These are phyloP conservation scores for Blumeriella jaapii DNA, from an alignment of 2,329 filamentous ascomycete genomes.

Conservation along the genomic window DNA sequence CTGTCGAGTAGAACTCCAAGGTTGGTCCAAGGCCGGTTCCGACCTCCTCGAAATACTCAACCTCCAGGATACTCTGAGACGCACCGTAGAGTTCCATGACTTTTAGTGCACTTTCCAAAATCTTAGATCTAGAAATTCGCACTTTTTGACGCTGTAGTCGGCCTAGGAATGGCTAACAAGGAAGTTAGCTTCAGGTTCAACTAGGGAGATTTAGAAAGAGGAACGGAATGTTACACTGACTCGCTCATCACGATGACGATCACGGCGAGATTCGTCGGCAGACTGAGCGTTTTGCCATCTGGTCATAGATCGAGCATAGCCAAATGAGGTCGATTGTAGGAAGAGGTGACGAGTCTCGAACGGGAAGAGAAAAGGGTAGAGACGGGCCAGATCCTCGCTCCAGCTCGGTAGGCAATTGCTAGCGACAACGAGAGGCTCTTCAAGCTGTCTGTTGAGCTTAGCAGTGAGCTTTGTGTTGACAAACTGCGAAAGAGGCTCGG, in stretches of 20 bases:
- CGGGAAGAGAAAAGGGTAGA: conserved; percentile 94
- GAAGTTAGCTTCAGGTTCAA: no score
- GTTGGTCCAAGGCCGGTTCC: conserved; percentile 93
- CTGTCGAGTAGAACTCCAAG: conserved; percentile 93
- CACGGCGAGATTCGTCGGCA: conserved; percentile 67
- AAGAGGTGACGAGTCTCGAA: conserved; percentile 97
- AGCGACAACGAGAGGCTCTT: conserved; percentile 92
- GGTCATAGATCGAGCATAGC: conserved; percentile 93
- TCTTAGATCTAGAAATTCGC: conserved; percentile 88
- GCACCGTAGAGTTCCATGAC: conserved; percentile 98
- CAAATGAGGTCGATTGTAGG: conserved; percentile 94
- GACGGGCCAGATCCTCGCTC: conserved; percentile 86
- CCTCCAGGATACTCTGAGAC: conserved; percentile 91
- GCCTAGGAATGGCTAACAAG: conserved; percentile 81
- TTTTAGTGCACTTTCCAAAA: conserved; percentile 91
- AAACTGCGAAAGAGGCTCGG: conserved; percentile 83
- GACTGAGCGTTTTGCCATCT: conserved; percentile 91
- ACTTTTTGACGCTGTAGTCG: conserved; percentile 93
- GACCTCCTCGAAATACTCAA: conserved; percentile 98
- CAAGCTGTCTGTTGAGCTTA: conserved; percentile 91
- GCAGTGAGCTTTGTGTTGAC: conserved; percentile 98
- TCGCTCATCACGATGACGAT: conserved; percentile 78
- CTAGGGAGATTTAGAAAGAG: no score
- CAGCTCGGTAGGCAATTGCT: conserved; percentile 92
- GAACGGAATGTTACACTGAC: no score